Evolutionary conservation across 2,329 filamentous ascomycete species (phyloP), one percentile per base, ranked within the genome.

Genomic region (Fusarium lyarnte): DNA sequence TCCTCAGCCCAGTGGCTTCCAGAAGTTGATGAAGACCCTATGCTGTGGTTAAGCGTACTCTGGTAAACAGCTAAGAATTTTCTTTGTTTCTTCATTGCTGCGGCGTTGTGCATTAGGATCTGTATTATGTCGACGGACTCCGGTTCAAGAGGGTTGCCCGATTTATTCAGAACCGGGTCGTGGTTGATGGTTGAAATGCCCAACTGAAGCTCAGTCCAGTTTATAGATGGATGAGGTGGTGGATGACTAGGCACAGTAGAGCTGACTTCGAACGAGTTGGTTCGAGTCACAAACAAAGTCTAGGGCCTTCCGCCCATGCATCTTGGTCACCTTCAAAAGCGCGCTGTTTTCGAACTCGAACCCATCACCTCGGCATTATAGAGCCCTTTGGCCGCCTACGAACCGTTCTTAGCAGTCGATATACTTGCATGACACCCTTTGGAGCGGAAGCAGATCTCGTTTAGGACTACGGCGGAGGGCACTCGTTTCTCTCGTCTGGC

Each of bases 11-110:
- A 92, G 91, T 66, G 93, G 94, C 73, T 91, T 95, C 85, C 93
- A 97, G 85, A 98, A 98, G 87, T 87, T 98, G 81, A 92, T 95
- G 89, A 97, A 96, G 87, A 89, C 91, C 67, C 86, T 98, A 65
- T 98, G 95, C 90, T 98, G 95, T 84, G 94, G 94, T 88, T 90
- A 87, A 85, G 81, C 69, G 64, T 64, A 66, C 63, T 62, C 45
- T 58, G 36, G 54, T 71, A 47, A 25, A 55, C 71, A 69, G 74
- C 73, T 72, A 75, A 76, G 74, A 77, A 71, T 80, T 76, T 75
- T 78, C 74, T 74, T 74, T 74, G 57, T 74, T 73, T 74, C 63
- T 76, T 61, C 73, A 76, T 73, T 78, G 77, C 72, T 77, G 76
- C 63, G 74, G 74, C 72, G 71, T 74, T 63, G 67, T 66, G 67